These are phyloP conservation scores for Posidonia oceanica DNA, from an alignment of 116 monocot species.

Conservation along the genomic window DNA sequence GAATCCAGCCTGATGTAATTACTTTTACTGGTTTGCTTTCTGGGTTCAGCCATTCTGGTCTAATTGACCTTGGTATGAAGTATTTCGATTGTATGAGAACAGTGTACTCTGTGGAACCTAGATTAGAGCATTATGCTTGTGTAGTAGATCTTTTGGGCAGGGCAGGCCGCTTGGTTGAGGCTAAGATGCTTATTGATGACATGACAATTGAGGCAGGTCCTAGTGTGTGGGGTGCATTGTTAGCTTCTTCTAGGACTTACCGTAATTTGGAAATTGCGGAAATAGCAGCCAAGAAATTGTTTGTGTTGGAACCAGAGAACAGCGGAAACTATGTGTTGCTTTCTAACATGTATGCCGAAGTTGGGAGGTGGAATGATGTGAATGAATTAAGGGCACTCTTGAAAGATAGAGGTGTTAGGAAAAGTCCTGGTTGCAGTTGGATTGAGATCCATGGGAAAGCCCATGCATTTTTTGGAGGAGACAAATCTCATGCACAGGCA, in stretches of 20 bases:
- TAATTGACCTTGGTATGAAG: conserved; percentile 38
- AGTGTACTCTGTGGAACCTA: conserved; percentile 24
- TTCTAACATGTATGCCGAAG: conserved; percentile 51
- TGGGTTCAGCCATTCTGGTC: conserved; percentile 29
- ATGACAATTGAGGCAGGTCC: conserved; percentile 31
- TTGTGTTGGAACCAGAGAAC: conserved; percentile 39
- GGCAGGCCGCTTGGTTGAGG: conserved; percentile 36
- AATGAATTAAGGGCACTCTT: conserved; percentile 20
- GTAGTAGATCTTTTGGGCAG: conserved; percentile 52
- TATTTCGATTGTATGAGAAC: conserved; percentile 35
- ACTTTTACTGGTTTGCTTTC: conserved; percentile 51
- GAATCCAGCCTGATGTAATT: conserved; percentile 29
- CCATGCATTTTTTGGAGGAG: conserved; percentile 34
- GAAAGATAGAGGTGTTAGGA: conserved; percentile 24
- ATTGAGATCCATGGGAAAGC: conserved; percentile 30
- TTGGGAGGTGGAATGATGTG: conserved; percentile 37
- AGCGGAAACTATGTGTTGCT: conserved; percentile 39
- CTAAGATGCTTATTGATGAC: conserved; percentile 20
- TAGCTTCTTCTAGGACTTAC: conserved; percentile 24
- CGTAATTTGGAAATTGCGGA: conserved; percentile 43
- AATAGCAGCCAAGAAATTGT: conserved; percentile 34
- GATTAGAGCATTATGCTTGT: conserved; percentile 46
- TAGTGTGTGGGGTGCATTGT: conserved; percentile 49
- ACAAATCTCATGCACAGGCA: conserved; percentile 33
- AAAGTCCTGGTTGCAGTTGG: conserved; percentile 57